Conservation (phyloP, 1,139 yeast genomes). For the Taphrina flavorubra region DNA sequence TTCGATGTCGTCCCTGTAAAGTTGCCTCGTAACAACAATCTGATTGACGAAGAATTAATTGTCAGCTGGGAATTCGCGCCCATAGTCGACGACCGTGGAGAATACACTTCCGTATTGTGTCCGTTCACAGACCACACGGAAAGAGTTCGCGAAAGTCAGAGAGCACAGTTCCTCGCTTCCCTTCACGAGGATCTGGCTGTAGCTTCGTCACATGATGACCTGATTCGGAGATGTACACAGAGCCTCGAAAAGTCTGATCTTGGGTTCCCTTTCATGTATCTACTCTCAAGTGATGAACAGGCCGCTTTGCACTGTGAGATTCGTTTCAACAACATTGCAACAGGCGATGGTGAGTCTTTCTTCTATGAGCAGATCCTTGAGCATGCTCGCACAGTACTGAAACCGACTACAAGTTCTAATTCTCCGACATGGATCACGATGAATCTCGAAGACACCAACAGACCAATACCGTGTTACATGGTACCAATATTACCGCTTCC, state of each 20-base stretch:
- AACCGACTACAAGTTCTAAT: not conserved
- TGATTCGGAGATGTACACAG: not conserved
- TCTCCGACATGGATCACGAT: not conserved
- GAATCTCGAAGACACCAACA: not conserved
- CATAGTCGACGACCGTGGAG: constrained; percentile 1
- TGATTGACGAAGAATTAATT: not conserved
- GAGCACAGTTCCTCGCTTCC: constrained; percentile 7
- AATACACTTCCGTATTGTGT: not conserved
- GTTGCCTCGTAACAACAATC: not conserved
- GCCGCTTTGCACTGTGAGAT: not conserved
- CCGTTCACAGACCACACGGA: constrained; percentile 6
- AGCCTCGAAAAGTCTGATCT: not conserved
- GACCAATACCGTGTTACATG: not conserved
- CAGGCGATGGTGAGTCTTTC: not conserved
- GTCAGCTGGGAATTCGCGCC: constrained; percentile 22
- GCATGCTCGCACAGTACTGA: not conserved
- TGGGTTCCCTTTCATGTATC: constrained; percentile 2
- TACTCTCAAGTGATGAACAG: not conserved
- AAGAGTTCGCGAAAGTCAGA: constrained; percentile 1
- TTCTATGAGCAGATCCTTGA: not conserved
- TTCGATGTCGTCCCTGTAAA: constrained; percentile 6
- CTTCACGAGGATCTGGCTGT: constrained; percentile 9
- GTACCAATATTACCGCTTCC: not conserved
- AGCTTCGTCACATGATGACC: not conserved
- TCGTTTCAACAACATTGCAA: not conserved